A percentile compares a stretch with the other conserved stretches of the same genome.
These are phyloP conservation scores for Globisporangium heterothallicum DNA, from an alignment of 352 stramenopile species.

Conservation along the genomic window DNA sequence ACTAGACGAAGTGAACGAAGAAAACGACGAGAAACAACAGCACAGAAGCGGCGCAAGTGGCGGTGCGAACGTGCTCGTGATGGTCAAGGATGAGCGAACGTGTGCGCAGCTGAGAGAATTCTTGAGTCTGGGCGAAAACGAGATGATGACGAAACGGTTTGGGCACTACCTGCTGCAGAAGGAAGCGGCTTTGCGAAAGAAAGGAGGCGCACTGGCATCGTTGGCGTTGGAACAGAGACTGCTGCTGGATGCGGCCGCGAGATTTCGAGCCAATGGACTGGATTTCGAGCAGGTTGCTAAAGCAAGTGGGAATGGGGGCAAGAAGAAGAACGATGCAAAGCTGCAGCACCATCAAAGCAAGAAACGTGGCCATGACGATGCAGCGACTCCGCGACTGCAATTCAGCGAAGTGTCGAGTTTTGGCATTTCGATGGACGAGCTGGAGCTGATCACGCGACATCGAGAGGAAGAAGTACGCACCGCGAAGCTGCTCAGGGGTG, in stretches of 20 bases:
- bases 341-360: slow-evolving; percentile 12
- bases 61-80: slow-evolving; percentile 63
- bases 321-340: slow-evolving; percentile 8
- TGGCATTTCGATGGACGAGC: slow-evolving; percentile 61
- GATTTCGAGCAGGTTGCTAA: slow-evolving; percentile 21
- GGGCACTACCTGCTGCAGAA: slow-evolving; percentile 75
- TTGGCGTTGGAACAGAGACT: slow-evolving; percentile 60
- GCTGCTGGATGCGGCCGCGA: slow-evolving; percentile 45
- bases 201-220: slow-evolving; percentile 29
- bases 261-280: slow-evolving; percentile 40
- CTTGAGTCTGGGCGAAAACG: slow-evolving; percentile 60
- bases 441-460: slow-evolving; percentile 36
- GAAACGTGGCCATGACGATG: slow-evolving; percentile 13
- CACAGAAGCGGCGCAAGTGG: slow-evolving; percentile 20
- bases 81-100: slow-evolving; percentile 88
- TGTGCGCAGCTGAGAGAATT: slow-evolving; percentile 80
- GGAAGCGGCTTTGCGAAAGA: slow-evolving; percentile 49
- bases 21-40: slow-evolving; percentile 17
- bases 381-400: not conserved
- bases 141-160: slow-evolving; percentile 85
- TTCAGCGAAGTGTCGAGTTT: slow-evolving; percentile 60
- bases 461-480: slow-evolving; percentile 14
- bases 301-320: slow-evolving; percentile 11
- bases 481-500: slow-evolving; percentile 15
- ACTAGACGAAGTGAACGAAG: slow-evolving; percentile 88